Evolutionary conservation across 345 rosid genomes (phyloP), one percentile per base, ranked within the genome.

Genomic region (Streptanthus diversifolius): DNA sequence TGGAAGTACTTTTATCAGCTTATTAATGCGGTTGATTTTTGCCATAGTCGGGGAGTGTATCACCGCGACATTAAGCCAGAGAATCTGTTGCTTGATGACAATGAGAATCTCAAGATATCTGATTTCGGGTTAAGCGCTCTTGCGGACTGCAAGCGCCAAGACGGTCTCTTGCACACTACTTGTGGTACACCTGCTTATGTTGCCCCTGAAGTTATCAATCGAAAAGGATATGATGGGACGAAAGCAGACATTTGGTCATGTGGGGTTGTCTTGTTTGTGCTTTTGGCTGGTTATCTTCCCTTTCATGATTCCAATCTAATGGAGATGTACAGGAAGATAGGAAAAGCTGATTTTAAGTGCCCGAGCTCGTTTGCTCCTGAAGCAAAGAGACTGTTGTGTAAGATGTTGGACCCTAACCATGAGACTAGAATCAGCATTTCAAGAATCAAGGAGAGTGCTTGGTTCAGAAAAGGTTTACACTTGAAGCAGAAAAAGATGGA

Each of bases 171-270:
- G 11, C 93, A 90, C 45, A 90, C 96, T 0, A 86, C 87, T 52
- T 90, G 96, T 55, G 93, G 96, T 3, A 88, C 91, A 4, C 93
- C 91, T 48, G 93, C 90, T 2, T 90, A 90, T 77, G 93, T 90
- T 63, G 88, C 93, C 1, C 96, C 96, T 2, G 93, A 88, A 77
- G 91, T 90, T 55, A 86, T 90, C 22, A 76, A 58, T 54, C 73
- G 87, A n/a, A 90, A 84, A 56, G 91, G 96, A 24, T 90, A 90
- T 36, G 91, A 88, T 51, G 91, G 93, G 12, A 85, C 80, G 5
- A 88, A 87, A 59, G 88, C 88, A 8, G 93, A 90, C 66, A 79
- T 85, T 70, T 90, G 96, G 96, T 90, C 96, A 21, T 88, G 96
- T 41, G 93, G 96, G 32, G 90, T 90, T 79, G 92, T 90, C 6